Conservation (phyloP, 768 basidiomycete genomes). For the Auricularia heimuer region DNA sequence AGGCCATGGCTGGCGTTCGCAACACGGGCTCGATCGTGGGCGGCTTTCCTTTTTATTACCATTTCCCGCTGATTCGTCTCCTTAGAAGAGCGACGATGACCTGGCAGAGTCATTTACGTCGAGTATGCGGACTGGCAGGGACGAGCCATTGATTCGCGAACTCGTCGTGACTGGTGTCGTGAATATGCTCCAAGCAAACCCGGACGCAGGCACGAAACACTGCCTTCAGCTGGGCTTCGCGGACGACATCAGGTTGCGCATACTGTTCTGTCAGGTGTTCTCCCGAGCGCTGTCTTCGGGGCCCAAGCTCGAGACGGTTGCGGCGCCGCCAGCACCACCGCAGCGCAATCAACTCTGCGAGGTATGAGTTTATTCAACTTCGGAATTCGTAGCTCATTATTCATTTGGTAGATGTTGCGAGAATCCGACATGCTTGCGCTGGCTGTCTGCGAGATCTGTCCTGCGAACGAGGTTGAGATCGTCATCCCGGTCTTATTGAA, state of each 20-base stretch:
- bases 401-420: constrained; percentile 32
- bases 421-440: constrained; percentile 44
- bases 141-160: constrained; percentile 44
- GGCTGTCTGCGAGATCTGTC: constrained; percentile 82
- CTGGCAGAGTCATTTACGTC: neutral
- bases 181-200: constrained; percentile 73
- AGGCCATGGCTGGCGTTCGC: constrained; percentile 23
- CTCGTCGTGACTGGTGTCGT: constrained; percentile 72
- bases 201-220: constrained; percentile 83
- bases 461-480: constrained; percentile 66
- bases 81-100: neutral
- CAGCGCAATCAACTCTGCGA: constrained; percentile 49
- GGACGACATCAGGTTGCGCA: constrained; percentile 53
- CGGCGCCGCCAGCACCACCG: constrained; percentile 36
- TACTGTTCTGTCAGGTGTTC: constrained; percentile 79
- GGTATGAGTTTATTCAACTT: constrained; percentile 25
- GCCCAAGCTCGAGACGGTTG: constrained; percentile 60
- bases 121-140: constrained; percentile 5
- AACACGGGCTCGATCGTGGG: constrained; percentile 35
- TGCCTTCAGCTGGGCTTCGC: constrained; percentile 74
- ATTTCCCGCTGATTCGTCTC: too few species aligned
- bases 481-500: constrained; percentile 78
- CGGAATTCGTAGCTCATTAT: neutral
- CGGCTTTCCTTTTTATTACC: neutral
- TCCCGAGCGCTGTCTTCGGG: constrained; percentile 72